phyloP scores from a whole-genome alignment of 306 rosid species.

The Canavalia ensiformis region DNA sequence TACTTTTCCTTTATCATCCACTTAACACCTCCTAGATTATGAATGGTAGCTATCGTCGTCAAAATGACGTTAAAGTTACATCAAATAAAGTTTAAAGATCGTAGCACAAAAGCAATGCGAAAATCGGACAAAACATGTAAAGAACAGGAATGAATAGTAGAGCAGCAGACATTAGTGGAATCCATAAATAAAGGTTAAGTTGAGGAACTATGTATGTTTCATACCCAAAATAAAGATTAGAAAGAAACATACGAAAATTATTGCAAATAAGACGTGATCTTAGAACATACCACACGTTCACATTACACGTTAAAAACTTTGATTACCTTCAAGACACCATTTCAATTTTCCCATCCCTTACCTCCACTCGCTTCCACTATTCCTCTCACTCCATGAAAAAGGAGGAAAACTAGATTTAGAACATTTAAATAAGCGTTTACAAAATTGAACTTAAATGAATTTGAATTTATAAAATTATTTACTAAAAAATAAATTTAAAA shows the following conservation, averaged over 20 bases:
- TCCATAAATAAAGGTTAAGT: background rate
- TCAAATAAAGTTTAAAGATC: background rate
- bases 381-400: background rate
- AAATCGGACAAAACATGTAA: background rate
- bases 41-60: background rate
- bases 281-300: background rate
- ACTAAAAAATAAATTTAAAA: too few species aligned
- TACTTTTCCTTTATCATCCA: background rate
- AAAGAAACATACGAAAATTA: background rate
- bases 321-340: background rate
- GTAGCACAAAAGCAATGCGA: background rate
- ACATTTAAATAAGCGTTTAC: too few species aligned
- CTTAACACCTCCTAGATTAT: background rate
- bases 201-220: background rate
- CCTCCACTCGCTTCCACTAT: too few species aligned
- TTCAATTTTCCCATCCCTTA: too few species aligned
- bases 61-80: background rate
- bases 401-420: too few species aligned
- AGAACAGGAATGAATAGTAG: background rate
- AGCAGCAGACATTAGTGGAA: background rate
- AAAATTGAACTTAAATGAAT: too few species aligned
- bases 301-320: background rate
- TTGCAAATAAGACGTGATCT: background rate
- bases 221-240: background rate
- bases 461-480: too few species aligned